Evolutionary conservation across 2,329 filamentous ascomycete genomes (phyloP), one percentile per base, ranked within the genome.

Genomic region (Colletotrichum euphorbiae): DNA sequence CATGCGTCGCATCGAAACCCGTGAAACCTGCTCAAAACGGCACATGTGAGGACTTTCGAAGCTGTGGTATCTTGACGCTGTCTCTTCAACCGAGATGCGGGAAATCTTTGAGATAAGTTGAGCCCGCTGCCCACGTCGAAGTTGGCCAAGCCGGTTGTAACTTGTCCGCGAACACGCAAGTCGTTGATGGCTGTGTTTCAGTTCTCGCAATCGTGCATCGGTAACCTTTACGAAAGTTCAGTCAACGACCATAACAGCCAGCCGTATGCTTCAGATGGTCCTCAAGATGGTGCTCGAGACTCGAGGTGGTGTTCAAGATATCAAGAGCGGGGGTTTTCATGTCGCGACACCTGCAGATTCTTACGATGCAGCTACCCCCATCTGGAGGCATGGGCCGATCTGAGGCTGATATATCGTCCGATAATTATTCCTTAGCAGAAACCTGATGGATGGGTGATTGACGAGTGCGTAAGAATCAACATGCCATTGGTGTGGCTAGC

Each of bases 301-400:
- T 45, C n/a, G 36, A 38, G 36, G 13, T 38, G 9, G 36, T 38
- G 28, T 42, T 58, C 28, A 21, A 33, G 28, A 48, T 48, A 36
- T 36, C 56, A 59, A 40, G 40, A 59, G 56, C 43, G 43, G 43
- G 56, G 31, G 56, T 59, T 21, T 50, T 59, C 56, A 59, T 13
- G 24, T 17, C 19, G 7, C 13, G 11, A 15, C 56, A 43, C 56
- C 56, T 59, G 56, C 56, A 59, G 56, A 48, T 4, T 6, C 1
- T 0, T 17, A 38, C 28, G 56, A 38, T 48, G 56, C 56, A 40
- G 36, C 43, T 13, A 2, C 40, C 56, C 56, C n/a, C 56, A 48
- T 59, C 31, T 12, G 43, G 56, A 48, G 28, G 31, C 56, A 40
- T 59, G 43, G 56, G 31, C 56, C 56, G 56, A 59, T 24, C 31